Percentiles rank a stretch among this genome's conserved stretches.
phyloP scores from a whole-genome alignment of 805 yeast genomes.

The Pichia nanzhaoensis region DNA sequence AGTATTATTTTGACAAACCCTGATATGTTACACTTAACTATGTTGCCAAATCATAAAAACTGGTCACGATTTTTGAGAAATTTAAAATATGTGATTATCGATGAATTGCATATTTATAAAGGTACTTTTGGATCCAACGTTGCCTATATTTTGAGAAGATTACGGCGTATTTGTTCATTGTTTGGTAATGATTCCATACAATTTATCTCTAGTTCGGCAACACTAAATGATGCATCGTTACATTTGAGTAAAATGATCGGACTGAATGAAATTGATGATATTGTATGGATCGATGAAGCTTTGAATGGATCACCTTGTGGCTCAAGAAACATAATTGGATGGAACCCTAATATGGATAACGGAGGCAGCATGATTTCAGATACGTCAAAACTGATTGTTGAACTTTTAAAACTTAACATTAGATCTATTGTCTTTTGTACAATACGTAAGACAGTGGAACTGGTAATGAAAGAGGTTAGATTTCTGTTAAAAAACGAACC shows the following conservation, averaged over 20 bases:
- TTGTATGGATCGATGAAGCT: slow-evolving; percentile 46
- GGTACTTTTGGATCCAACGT: slow-evolving; percentile 95
- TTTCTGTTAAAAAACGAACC: slow-evolving; percentile 40
- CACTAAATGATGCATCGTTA: slow-evolving; percentile 63
- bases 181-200: slow-evolving; percentile 48
- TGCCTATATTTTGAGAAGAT: slow-evolving; percentile 72
- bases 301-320: slow-evolving; percentile 87
- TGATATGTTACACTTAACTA: slow-evolving; percentile 81
- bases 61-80: slow-evolving; percentile 71
- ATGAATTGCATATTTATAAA: slow-evolving; percentile 79
- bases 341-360: slow-evolving; percentile 79
- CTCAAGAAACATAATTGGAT: slow-evolving; percentile 62
- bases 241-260: slow-evolving; percentile 79
- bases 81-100: slow-evolving; percentile 70
- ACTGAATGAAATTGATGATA: slow-evolving; percentile 35
- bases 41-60: slow-evolving; percentile 66
- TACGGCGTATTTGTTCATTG: slow-evolving; percentile 55
- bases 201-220: slow-evolving; percentile 91
- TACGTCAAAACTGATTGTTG: slow-evolving; percentile 66
- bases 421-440: slow-evolving; percentile 88
- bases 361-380: slow-evolving; percentile 60
- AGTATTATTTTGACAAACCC: slow-evolving; percentile 91
- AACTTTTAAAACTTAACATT: slow-evolving; percentile 54
- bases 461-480: slow-evolving; percentile 77
- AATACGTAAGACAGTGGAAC: slow-evolving; percentile 79